Evolutionary conservation across 768 basidiomycete genomes (phyloP), one percentile per base, ranked within the genome.

Genomic region (Tephrocybe rancida): DNA sequence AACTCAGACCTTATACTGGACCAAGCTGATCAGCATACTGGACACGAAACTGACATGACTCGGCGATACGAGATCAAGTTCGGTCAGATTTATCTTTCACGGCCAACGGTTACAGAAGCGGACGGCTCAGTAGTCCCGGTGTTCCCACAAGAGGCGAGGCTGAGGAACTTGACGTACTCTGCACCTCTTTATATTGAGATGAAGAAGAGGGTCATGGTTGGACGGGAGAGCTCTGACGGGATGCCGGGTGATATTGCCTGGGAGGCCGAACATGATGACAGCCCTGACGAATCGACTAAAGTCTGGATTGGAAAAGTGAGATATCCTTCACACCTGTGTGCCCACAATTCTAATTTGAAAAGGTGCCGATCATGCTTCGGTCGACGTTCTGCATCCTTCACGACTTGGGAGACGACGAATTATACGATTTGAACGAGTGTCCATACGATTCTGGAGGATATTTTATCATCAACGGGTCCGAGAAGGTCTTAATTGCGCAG

Each of bases 401-500:
- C 62, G 86, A 77, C 18, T 72, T 98, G 29, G 80, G 81, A 60
- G 92, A 95, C 44, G 81, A 84, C 57, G 90, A 92, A 58, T 75
- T 95, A 44, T 92, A 87, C 68, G 91, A 95, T 63, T 74, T 98
- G 61, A 98, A 97, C 66, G 97, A 99, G 73, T 99, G 97, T 67
- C 96, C 96, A 5, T 96, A 95, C 65, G 97, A 99, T 71, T 94
- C 95, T 34, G 97, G 97, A 70, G 97, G 97, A 44, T 99, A 99
- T 70, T 99, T 99, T 70, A 93, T 99, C 67, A 98, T 99, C 75
- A 98, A 98, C 62, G 97, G 97, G 11, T 98, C 97, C 2, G 97
- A 99, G 70, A 99, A 99, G 71, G 97, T 99, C n/a, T 79, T 99
- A 56, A 99, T 99, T 70, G 97, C 97, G 1, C 97, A 99, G 70